Evolutionary conservation across 768 basidiomycete genomes (phyloP).

Genomic region (Naematelia encephala): DNA sequence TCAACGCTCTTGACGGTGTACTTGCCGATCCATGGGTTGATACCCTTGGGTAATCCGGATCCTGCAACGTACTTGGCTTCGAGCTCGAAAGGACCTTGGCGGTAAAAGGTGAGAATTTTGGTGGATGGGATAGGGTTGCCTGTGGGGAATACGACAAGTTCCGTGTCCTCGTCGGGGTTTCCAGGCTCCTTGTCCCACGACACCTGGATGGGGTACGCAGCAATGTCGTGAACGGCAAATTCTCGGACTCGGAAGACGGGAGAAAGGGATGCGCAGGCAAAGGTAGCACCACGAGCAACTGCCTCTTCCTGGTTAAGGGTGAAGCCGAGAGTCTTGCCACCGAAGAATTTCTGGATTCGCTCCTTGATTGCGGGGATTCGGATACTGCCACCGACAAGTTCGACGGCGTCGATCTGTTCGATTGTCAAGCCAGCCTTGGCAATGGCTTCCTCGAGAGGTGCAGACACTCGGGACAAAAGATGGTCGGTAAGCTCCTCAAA

Average conservation of each 20-base stretch:
- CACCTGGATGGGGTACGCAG: constrained; percentile 83
- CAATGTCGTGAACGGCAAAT: constrained; percentile 82
- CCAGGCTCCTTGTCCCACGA: constrained; percentile 72
- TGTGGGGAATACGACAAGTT: constrained; percentile 82
- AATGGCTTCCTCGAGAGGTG: constrained; percentile 74
- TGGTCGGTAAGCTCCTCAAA: constrained; percentile 74
- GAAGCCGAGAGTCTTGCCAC: constrained; percentile 75
- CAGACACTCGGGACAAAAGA: constrained; percentile 71
- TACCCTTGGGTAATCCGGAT: constrained; percentile 64
- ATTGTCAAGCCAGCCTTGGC: constrained; percentile 72
- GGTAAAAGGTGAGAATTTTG: constrained; percentile 92
- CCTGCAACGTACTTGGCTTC: constrained; percentile 75
- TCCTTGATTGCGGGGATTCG: constrained; percentile 89
- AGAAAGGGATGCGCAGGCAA: constrained; percentile 93
- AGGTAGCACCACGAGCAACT: constrained; percentile 90
- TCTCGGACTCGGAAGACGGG: constrained; percentile 98
- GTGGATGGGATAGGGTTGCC: constrained; percentile 86
- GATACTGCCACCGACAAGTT: constrained; percentile 89
- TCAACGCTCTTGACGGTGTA: constrained; percentile 79
- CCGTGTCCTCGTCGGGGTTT: constrained; percentile 80
- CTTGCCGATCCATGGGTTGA: constrained; percentile 80
- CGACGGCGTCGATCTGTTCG: constrained; percentile 83
- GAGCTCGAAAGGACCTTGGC: constrained; percentile 81
- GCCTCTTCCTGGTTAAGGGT: constrained; percentile 99
- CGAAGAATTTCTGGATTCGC: constrained; percentile 77